Conservation (phyloP, 371 early-diverging fungal species). For the Mucor lusitanicus region DNA sequence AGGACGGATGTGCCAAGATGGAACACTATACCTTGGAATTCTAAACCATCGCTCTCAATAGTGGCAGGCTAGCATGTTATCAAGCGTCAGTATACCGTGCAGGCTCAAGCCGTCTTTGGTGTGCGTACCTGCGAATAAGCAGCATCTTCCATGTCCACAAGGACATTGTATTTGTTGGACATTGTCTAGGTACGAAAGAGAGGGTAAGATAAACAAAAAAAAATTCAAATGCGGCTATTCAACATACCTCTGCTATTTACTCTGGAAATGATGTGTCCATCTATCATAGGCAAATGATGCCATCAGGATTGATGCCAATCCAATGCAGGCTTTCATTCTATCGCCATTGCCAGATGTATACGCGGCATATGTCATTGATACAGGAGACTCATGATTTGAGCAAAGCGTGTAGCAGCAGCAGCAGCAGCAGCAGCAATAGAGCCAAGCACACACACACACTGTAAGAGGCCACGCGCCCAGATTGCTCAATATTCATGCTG, state of each 20-base stretch:
- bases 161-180: conserved; percentile 51
- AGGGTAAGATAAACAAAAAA: background rate
- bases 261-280: too few relatives aligned
- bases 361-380: too few relatives aligned
- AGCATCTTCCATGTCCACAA: conserved; percentile 56
- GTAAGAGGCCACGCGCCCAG: background rate
- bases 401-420: too few relatives aligned
- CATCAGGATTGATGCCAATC: too few relatives aligned
- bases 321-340: too few relatives aligned
- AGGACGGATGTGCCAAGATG: background rate
- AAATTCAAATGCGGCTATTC: background rate
- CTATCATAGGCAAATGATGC: too few relatives aligned
- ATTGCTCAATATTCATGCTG: background rate
- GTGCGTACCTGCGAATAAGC: conserved; percentile 35
- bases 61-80: conserved; percentile 39
- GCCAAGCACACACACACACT: background rate
- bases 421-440: too few relatives aligned
- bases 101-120: too few relatives aligned
- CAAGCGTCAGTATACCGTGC: too few relatives aligned
- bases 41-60: conserved; percentile 53
- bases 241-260: background rate
- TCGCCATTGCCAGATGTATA: too few relatives aligned
- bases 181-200: conserved; percentile 1
- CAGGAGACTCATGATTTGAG: too few relatives aligned
- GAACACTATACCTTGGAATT: conserved; percentile 47